Base-by-base conservation (phyloP, 768 basidiomycete species). In the Trametes elegans region DNA sequence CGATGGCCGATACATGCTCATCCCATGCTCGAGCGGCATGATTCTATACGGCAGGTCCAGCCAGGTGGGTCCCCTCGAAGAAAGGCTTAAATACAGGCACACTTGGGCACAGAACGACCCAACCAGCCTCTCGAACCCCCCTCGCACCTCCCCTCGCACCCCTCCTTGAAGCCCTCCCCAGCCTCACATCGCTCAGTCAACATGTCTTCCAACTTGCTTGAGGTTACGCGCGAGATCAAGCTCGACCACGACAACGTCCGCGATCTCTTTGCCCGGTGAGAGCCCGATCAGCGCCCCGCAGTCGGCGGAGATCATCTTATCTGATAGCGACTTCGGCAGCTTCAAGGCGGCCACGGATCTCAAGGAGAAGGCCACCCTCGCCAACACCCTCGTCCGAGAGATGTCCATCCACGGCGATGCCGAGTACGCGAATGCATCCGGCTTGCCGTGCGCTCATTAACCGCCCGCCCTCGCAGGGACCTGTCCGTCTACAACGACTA, bases 211-310 rank as follows among this genome's bases (percentile, higher is more conserved):
- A 11, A 8, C 40, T 21, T 50, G n/a, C 57, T 64, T 45, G 55
- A 60, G 39, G 58, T 64, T 21, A 48, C 55, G 8, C 24, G 44
- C 24, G 61, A 64, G 54, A 58, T 64, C 61, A 64, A 62, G 58
- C 26, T 62, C 47, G 61, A 62, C 59, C 63, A 64, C 46, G 63
- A 64, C 59, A 64, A 64, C 49, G 61, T 62, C 45, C 61, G 61
- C 52, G 61, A 64, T 39, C 58, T 64, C 48, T 62, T 57, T 40
- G 48, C 54, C 28, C 31, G 58, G 53, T 60, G 6, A 7, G 50
- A 42, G 7, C 21, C 49, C 14, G 2, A 18, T 23, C 23, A 5
- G 14, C 3, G 13, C 27, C 13, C 18, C 11, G 10, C 23, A 9
- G 24, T 14, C 26, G 16, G 24, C 35, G 18, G 28, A 32, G 28